Evolutionary conservation across 176 grass and related monocot species (phyloP), one percentile per base, ranked within the genome.

Genomic region (Tuctoria greenei): DNA sequence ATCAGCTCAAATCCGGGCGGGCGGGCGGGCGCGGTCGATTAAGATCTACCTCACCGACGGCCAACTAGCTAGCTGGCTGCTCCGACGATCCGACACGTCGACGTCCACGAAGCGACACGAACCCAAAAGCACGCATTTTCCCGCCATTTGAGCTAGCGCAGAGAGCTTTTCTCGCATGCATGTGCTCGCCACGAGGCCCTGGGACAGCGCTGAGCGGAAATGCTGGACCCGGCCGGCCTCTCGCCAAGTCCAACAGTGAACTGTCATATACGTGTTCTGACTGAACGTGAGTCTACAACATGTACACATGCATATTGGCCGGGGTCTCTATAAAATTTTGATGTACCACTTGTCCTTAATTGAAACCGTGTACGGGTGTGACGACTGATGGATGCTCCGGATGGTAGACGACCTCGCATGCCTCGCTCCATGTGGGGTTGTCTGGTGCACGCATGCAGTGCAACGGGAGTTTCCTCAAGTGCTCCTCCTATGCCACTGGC

Each of bases 141-240:
- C 41, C 14, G 49, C 12, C 61, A 36, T 5, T 69, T 28, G 13
- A 55, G 69, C 35, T 15, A n/a, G 37, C 8, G n/a, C n/a, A n/a
- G n/a, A n/a, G n/a, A 45, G 17, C 34, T 34, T 41, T 12, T 1
- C 1, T n/a, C n/a, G n/a, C n/a, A 31, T 13, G 80, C 80, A 83
- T 75, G 81, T 83, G 71, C 54, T 35, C 21, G 3, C 64, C 64
- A 59, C 63, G 72, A 75, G 40, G 63, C 51, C 64, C 51, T 3
- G 54, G 41, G 73, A 63, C n/a, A 0, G 25, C 39, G n/a, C 52
- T 8, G 59, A 20, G 61, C 52, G 54, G 69, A 61, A 80, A 68
- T 86, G 51, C 27, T 43, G 70, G 62, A 41, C 63, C 61, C 67
- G 69, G 69, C 62, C 45, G 31, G 31, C 31, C 31, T 31, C 31